phyloP scores from a whole-genome alignment of 208 protist species.

The Crithidia sp. region DNA sequence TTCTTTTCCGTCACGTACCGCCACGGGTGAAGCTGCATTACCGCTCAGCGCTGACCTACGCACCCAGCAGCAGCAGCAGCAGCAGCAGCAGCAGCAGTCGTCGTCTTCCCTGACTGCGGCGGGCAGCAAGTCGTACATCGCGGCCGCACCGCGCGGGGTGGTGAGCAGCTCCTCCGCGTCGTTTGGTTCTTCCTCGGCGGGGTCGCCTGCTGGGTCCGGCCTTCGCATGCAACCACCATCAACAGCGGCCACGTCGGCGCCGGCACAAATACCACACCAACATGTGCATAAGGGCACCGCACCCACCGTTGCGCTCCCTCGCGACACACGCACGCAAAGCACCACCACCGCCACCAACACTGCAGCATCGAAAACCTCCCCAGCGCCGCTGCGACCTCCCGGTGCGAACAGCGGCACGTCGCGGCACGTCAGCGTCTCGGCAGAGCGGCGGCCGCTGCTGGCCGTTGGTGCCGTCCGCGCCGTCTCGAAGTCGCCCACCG shows the following conservation, averaged over 20 bases:
- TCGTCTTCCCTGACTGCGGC: background rate
- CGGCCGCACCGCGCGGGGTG: constrained; percentile 2
- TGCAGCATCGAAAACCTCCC: constrained; percentile 1
- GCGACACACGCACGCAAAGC: background rate
- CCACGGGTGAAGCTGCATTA: too few relatives aligned
- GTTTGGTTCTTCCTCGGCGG: background rate
- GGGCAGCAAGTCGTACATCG: background rate
- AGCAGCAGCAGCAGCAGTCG: background rate
- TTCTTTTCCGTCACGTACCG: too few relatives aligned
- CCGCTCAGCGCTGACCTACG: too few relatives aligned
- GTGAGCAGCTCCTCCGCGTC: constrained; percentile 1
- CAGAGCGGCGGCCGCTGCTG: constrained; percentile 5
- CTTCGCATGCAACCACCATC: background rate
- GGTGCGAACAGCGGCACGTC: constrained; percentile 2
- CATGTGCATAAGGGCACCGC: background rate
- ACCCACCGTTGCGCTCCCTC: background rate
- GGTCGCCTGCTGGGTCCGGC: background rate
- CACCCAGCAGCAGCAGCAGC: background rate
- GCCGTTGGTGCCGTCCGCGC: constrained; percentile 10
- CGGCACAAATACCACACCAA: background rate
- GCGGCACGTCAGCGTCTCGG: constrained; percentile 8
- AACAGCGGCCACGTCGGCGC: background rate
- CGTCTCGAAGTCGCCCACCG: constrained; percentile 13
- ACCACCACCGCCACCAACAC: too few relatives aligned
- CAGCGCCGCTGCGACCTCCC: constrained; percentile 4